Evolutionary conservation across 2,329 filamentous ascomycete genomes (phyloP), one percentile per base, ranked within the genome.

Genomic region (Apiospora marii): DNA sequence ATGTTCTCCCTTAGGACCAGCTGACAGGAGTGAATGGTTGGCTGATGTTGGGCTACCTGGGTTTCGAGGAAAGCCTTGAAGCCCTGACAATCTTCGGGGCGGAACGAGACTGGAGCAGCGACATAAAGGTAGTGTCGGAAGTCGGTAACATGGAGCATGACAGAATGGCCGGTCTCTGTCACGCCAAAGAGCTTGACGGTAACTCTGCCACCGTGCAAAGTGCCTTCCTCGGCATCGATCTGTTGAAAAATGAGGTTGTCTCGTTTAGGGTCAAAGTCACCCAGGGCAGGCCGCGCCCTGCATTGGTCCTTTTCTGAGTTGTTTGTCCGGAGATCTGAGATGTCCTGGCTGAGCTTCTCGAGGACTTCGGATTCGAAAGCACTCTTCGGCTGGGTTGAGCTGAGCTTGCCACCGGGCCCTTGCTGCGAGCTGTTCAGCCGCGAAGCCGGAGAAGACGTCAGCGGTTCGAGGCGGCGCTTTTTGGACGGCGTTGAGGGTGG

Each of bases 41-140:
- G 90, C 73, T 92, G 89, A 77, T 93, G 89, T 76, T 93, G 89
- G n/a, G 91, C 93, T 69, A 98, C 83, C 80, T 93, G 91, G 7
- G 89, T 87, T 79, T 99, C 95, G 46, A 99, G 89, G 79, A 91
- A 98, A 4, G 90, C 86, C 80, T 92, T 93, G 86, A 93, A 99
- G 0, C 89, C 85, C 22, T 91, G 87, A 81, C 94, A 95, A 80
- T 99, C 95, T 58, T 91, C 88, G 67, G 91, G 90, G 41, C 90
- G 90, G 82, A 99, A 99, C 37, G 90, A 89, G 12, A 95, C 85
- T 0, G 96, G 96, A 0, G 97, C 96, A 13, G 94, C 93, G 67
- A 98, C 91, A 79, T 98, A 99, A 72, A 99, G 90, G 81, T 99
- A 99, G 82, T 99, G 96, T 77, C 94, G 92, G 83, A 99, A 99